Base-by-base conservation (phyloP, 306 rosid species). In the Glycine soja region DNA sequence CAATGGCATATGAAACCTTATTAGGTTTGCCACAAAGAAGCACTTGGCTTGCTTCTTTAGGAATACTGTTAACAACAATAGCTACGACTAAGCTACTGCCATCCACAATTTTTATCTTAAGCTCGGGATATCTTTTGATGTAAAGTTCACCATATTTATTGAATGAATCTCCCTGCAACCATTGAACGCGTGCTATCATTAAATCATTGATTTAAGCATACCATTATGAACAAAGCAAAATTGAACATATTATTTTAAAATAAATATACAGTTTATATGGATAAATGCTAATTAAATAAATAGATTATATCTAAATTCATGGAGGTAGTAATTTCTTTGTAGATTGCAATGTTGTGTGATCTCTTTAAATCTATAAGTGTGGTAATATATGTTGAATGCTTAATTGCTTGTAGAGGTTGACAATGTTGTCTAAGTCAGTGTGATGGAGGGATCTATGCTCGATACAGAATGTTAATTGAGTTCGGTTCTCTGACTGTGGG, bases 81-180 rank as follows among this genome's bases (percentile, higher is more conserved):
- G 89, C 95, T 71, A 87, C 93, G 14, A 85, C 91, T 42, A 94
- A 83, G 81, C 92, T 89, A 40, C 94, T 90, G 0, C 98, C 97
- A 86, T 94, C 98, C 72, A 94, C 98, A 83, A 93, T 78, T 80
- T 82, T 93, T 8, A 88, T 53, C 77, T 85, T 90, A 45, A 91
- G 84, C 66, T 89, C 30, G 0, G 98, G 95, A 73, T 88, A 63
- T 56, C 77, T 89, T 7, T 76, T 51, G 2, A 88, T 81, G 72
- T 88, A 94, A 18, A 86, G 62, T 67, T 82, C 97, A 24, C 97
- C 98, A 72, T 84, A n/a, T 45, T 77, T 72, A 77, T 94, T 94
- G 6, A 90, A 83, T 52, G 80, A 85, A 8, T 92, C 90, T 70
- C 88, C 92, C 97, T 94, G 77, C 79, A 84, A 42, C 4, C 73